Conservation (phyloP, 768 basidiomycete genomes). For the Lentinula detonsa region DNA sequence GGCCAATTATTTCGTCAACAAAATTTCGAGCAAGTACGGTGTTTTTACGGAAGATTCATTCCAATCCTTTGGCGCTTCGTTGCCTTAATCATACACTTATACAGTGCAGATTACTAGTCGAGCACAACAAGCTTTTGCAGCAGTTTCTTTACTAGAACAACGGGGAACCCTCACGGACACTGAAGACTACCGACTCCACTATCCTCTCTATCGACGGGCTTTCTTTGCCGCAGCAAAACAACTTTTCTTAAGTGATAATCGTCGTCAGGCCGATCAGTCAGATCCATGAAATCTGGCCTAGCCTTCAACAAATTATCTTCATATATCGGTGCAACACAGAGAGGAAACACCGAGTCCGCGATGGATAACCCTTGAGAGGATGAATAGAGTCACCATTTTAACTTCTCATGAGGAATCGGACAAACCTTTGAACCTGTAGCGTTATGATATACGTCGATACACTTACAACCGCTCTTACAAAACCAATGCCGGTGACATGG, state of each 20-base stretch:
- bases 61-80: neutral
- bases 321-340: neutral
- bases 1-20: neutral
- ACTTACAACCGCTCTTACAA: too few species aligned
- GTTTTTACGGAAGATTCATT: neutral
- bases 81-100: neutral
- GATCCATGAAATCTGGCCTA: neutral
- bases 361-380: neutral
- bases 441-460: too few species aligned
- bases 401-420: neutral
- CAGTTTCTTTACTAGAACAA: neutral
- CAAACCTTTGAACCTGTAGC: too few species aligned
- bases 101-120: neutral
- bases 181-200: neutral
- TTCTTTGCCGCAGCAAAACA: neutral
- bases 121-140: neutral
- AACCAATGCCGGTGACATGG: neutral
- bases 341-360: neutral
- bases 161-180: neutral
- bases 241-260: neutral
- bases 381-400: neutral
- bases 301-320: neutral
- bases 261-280: neutral
- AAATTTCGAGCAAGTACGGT: neutral
- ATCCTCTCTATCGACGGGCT: neutral